These are phyloP conservation scores for Clonostachys sp. DNA, from an alignment of 2,329 filamentous ascomycete genomes.

Conservation along the genomic window DNA sequence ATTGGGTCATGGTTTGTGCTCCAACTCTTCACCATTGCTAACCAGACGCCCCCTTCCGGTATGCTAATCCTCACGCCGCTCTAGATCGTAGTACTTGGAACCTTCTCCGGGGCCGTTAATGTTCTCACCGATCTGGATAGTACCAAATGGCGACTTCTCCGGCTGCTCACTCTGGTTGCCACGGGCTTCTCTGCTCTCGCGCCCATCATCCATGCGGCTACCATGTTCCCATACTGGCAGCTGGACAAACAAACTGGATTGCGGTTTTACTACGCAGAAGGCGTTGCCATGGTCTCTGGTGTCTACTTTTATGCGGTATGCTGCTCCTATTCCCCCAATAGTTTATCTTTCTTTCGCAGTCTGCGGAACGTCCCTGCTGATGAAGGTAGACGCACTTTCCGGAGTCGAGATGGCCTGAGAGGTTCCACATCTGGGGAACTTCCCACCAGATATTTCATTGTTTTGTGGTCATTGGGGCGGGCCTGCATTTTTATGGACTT, in stretches of 20 bases:
- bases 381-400: conserved; percentile 28
- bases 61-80: too few relatives aligned
- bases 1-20: conserved; percentile 24
- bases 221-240: conserved; percentile 27
- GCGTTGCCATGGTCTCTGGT: conserved; percentile 26
- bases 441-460: conserved; percentile 41
- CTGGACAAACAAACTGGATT: conserved; percentile 31
- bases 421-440: conserved; percentile 35
- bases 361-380: conserved; percentile 3
- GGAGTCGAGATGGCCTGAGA: conserved; percentile 29
- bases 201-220: conserved; percentile 29
- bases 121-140: conserved; percentile 26
- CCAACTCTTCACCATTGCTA: conserved; percentile 4
- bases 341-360: too few relatives aligned
- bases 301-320: conserved; percentile 31
- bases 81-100: conserved; percentile 25
- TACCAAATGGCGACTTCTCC: conserved; percentile 23
- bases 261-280: conserved; percentile 32
- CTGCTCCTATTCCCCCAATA: too few relatives aligned
- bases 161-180: conserved; percentile 26
- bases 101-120: conserved; percentile 22
- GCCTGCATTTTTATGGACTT: conserved; percentile 29
- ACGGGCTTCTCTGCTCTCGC: conserved; percentile 30
- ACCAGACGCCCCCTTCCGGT: too few relatives aligned
- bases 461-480: conserved; percentile 30